These are phyloP conservation scores for Lepraria neglecta DNA, from an alignment of 495 filamentous ascomycete genomes.

Conservation along the genomic window DNA sequence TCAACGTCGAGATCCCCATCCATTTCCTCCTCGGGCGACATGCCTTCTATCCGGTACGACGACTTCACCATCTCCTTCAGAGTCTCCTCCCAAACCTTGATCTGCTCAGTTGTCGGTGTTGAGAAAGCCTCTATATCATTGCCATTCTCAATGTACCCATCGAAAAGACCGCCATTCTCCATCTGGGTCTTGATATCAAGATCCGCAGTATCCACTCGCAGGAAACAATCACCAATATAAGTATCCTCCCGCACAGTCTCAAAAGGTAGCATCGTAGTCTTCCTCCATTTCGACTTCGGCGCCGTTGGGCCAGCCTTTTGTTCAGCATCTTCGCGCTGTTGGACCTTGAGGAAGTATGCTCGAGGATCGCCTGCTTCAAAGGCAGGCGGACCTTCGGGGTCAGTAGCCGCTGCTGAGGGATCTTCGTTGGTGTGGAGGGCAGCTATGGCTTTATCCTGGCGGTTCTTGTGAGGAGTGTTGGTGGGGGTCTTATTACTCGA, in stretches of 20 bases:
- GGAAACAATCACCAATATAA: constrained; percentile 7
- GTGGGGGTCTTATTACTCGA: not conserved
- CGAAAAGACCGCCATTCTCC: not conserved
- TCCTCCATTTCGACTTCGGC: constrained; percentile 9
- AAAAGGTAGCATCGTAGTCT: constrained; percentile 20
- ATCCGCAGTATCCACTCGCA: not conserved
- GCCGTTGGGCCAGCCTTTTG: not conserved
- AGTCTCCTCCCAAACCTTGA: constrained; percentile 16
- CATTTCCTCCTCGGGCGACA: not conserved
- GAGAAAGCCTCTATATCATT: constrained; percentile 2
- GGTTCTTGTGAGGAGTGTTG: constrained; percentile 34
- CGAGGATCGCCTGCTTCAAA: constrained; percentile 24
- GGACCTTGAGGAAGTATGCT: constrained; percentile 24
- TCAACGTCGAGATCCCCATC: constrained; percentile 9
- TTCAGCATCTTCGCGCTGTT: constrained; percentile 12
- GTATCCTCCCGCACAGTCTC: constrained; percentile 15
- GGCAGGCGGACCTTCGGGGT: not conserved
- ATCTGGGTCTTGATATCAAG: constrained; percentile 2
- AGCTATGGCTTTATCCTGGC: constrained; percentile 34
- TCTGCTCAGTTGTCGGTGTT: not conserved
- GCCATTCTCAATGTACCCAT: constrained; percentile 2
- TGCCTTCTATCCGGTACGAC: constrained; percentile 6
- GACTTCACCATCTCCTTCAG: constrained; percentile 17
- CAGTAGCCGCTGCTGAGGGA: not conserved
- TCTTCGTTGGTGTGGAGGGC: constrained; percentile 21